A percentile compares a stretch with the other conserved stretches of the same genome.
phyloP scores from a whole-genome alignment of 257 asterid genomes.

The Verbena officinalis region DNA sequence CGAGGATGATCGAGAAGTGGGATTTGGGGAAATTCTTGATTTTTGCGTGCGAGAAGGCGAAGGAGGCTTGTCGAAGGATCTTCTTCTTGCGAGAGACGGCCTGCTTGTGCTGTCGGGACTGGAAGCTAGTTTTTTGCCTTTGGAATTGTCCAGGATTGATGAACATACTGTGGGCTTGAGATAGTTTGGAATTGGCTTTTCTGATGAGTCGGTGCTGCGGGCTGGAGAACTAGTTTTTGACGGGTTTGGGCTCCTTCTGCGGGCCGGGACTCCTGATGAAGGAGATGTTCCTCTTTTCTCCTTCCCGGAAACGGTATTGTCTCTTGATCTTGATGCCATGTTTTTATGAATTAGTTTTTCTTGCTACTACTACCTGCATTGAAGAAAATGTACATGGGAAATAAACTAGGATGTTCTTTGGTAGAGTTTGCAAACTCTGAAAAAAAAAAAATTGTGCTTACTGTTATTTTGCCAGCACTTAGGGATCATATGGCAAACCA shows the following conservation, averaged over 20 bases:
- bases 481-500: no score
- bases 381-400: background rate
- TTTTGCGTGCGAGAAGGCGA: conserved; percentile 39
- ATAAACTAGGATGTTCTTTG: no score
- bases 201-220: conserved; percentile 27
- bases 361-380: conserved; percentile 31
- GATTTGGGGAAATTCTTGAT: conserved; percentile 45
- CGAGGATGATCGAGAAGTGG: conserved; percentile 44
- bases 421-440: no score
- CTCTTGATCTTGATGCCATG: conserved; percentile 66
- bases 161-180: conserved; percentile 57
- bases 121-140: conserved; percentile 39
- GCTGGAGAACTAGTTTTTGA: conserved; percentile 33
- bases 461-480: no score
- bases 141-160: conserved; percentile 31
- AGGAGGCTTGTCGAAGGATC: conserved; percentile 65
- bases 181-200: conserved; percentile 45
- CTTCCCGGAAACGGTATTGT: conserved; percentile 36
- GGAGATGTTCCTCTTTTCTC: conserved; percentile 64
- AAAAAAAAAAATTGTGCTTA: no score
- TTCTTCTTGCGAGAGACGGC: conserved; percentile 40
- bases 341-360: background rate
- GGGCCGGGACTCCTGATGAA: conserved; percentile 25
- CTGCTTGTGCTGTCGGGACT: conserved; percentile 21
- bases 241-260: conserved; percentile 32